Evolutionary conservation across 139 green algal species (phyloP).

Genomic region (Tetratostichococcus sp.): DNA sequence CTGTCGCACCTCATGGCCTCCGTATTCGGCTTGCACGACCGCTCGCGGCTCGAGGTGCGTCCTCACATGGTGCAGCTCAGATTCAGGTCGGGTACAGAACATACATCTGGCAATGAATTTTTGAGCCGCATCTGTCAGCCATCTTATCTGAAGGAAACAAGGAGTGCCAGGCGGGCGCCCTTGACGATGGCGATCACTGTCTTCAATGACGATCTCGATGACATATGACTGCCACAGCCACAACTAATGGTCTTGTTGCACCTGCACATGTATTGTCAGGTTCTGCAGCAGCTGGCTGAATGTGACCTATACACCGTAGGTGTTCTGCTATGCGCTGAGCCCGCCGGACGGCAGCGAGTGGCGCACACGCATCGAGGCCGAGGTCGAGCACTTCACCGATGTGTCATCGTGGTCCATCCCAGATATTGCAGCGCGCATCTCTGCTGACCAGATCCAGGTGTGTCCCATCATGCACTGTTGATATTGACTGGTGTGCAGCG

Average conservation of each 20-base stretch:
- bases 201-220: no score
- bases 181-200: no score
- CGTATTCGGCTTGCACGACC: slow-evolving; percentile 86
- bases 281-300: neutral
- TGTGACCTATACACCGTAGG: slow-evolving; percentile 22
- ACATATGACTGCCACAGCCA: no score
- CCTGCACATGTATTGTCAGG: neutral
- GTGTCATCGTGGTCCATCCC: slow-evolving; percentile 42
- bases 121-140: no score
- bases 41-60: slow-evolving; percentile 18
- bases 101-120: no score
- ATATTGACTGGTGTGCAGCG: no score
- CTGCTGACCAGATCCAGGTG: slow-evolving; percentile 69
- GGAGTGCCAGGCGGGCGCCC: no score
- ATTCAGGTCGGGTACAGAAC: no score
- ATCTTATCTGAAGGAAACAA: no score
- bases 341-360: slow-evolving; percentile 73
- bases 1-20: slow-evolving; percentile 86
- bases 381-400: slow-evolving; percentile 81
- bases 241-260: no score
- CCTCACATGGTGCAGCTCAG: no score
- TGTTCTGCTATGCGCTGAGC: slow-evolving; percentile 84
- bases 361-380: slow-evolving; percentile 63
- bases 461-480: neutral
- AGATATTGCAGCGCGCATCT: slow-evolving; percentile 63